Base-by-base conservation (phyloP, 2,329 filamentous ascomycete genomes). In the Trichoderma aggressivum region DNA sequence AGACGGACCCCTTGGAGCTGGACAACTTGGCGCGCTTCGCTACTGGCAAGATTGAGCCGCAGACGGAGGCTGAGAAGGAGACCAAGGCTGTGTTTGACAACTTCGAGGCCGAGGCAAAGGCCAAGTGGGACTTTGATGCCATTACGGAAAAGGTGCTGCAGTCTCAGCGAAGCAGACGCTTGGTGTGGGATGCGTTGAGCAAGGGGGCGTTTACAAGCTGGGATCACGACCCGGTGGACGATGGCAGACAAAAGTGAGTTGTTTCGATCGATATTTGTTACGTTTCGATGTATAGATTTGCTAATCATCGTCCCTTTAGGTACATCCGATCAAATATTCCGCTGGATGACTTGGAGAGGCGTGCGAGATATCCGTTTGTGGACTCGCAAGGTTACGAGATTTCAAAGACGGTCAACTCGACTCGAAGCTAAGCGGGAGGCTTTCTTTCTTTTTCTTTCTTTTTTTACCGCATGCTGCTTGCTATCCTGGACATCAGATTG, bases 241-340 rank as follows among this genome's bases (percentile, higher is more conserved):
- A 93, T 77, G 92, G 90, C 30, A 84, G 86, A 61, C 85, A 88
- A 74, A 92, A 91, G 85, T 90, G 83, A 81, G 86, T 82, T 82
- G 28, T 47, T 3, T 47, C 16, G 36, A 18, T 39, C 34, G 14
- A 5, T 36, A 36, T 36, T 16, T 16, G 7, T 18, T 7, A 39
- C 18, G 16, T 18, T 43, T 43, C 7, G 16, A 43, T 0, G 14
- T 18, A n/a, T 16, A n/a, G 7, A 16, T n/a, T 65, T 70, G 77
- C 71, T 67, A 76, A 83, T 78, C 47, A 18, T 61, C 56, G 30
- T 30, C 74, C 6, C 0, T 18, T 10, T 75, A 92, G 92, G 81
- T 97, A 95, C 81, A 97, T 98, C 76, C 92, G 94, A 70, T 93
- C 91, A 39, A 91, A 92, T 78, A 91, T 94, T 76, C 90, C 92